These are phyloP conservation scores for Monosporascus sp. DNA, from an alignment of 2,329 filamentous ascomycete species.

Conservation along the genomic window DNA sequence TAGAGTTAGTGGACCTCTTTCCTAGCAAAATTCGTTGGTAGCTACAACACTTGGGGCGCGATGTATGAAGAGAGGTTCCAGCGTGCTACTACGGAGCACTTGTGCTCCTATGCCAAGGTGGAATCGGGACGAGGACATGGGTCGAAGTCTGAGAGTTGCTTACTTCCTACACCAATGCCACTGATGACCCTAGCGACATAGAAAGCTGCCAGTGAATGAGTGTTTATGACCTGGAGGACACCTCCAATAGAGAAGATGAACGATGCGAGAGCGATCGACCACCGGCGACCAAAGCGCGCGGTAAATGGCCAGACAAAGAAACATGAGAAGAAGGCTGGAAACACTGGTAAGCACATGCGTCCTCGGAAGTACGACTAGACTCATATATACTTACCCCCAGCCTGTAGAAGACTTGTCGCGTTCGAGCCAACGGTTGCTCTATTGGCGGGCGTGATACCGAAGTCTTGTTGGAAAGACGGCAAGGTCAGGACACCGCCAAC, in stretches of 20 bases:
- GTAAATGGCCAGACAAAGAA: slow-evolving; percentile 40
- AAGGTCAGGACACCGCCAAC: slow-evolving; percentile 36
- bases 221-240: slow-evolving; percentile 33
- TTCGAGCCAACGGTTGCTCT: slow-evolving; percentile 31
- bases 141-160: neutral
- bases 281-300: slow-evolving; percentile 32
- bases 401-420: slow-evolving; percentile 35
- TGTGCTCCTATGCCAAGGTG: neutral
- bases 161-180: slow-evolving; percentile 26
- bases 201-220: slow-evolving; percentile 30
- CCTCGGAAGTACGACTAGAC: no score
- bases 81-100: no score
- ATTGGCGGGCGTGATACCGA: slow-evolving; percentile 25
- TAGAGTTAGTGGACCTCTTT: neutral
- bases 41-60: no score
- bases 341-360: neutral
- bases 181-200: slow-evolving; percentile 32
- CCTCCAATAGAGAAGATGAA: slow-evolving; percentile 39
- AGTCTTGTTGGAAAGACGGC: slow-evolving; percentile 32
- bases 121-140: neutral
- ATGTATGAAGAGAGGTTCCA: no score
- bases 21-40: neutral
- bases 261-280: slow-evolving; percentile 33
- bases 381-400: slow-evolving; percentile 26
- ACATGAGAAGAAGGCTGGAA: slow-evolving; percentile 35